Evolutionary conservation across 345 rosid species (phyloP), one percentile per base, ranked within the genome.

Genomic region (Stellera chamaejasme): DNA sequence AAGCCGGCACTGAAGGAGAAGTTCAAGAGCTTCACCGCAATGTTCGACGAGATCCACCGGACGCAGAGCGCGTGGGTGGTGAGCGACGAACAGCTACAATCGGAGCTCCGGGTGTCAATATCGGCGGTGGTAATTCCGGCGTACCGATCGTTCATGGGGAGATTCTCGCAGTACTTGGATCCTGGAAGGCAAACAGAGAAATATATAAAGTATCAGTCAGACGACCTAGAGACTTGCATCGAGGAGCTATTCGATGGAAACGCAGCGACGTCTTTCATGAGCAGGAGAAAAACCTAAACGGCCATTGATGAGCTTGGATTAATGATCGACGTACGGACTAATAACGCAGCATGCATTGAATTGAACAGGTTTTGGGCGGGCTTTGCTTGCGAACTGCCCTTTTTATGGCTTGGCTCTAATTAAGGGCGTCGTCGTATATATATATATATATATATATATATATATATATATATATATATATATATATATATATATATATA

Each of bases 61-160:
- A 88, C 93, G 13, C 96, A 92, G 58, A 80, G 84, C 69, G 45
- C 81, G 0, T 92, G 98, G 98, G 85, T 92, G 28, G 88, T 92
- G 43, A 76, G 71, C 6, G 98, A 92, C 49, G 92, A 85, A 77
- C 95, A 88, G 76, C 77, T 92, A 27, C 98, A 92, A 57, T 83
- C 93, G 0, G 98, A 92, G 79, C 87, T 92, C 8, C 71, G 98
- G 72, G 88, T 88, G n/a, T 88, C 96, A 0, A 81, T 92, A 67
- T 63, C 87, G 0, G 85, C 92, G 0, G 79, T 92, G 43, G 72
- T 84, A 45, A 82, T 76, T 45, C 97, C 96, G 2, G 98, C 98
- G 0, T 92, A 92, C 61, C 58, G 98, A 54, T 79, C 90, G 4
- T 88, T 88, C 58, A 36, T 84, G 66, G 98, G 86, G 6, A 76